Conservation (phyloP, 2,329 filamentous ascomycete genomes). For the Alternaria sp. region DNA sequence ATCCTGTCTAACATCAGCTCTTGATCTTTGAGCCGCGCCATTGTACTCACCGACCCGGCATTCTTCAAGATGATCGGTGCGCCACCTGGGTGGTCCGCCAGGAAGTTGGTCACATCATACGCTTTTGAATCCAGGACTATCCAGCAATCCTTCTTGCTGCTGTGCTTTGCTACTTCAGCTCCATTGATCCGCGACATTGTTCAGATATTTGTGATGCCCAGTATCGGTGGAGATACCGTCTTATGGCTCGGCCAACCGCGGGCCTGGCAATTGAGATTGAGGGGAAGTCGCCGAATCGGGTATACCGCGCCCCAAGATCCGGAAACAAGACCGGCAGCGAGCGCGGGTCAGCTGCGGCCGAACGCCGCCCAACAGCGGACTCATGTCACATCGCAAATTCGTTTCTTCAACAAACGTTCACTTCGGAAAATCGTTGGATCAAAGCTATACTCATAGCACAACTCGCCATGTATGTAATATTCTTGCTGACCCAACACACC, state of each 20-base stretch:
- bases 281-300: constrained; percentile 25
- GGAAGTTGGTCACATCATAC: constrained; percentile 70
- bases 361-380: neutral
- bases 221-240: constrained; percentile 1
- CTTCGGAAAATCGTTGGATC: neutral
- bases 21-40: no score
- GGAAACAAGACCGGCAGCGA: constrained; percentile 25
- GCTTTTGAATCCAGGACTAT: constrained; percentile 71
- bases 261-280: constrained; percentile 36
- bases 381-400: neutral
- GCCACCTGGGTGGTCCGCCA: constrained; percentile 67
- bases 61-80: constrained; percentile 49
- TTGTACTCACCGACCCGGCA: constrained; percentile 51
- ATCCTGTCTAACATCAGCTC: constrained; percentile 29
- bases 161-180: constrained; percentile 44
- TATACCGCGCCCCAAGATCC: constrained; percentile 17
- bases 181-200: constrained; percentile 37
- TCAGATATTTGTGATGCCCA: neutral
- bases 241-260: constrained; percentile 22
- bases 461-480: neutral
- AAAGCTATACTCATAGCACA: neutral
- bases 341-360: constrained; percentile 4
- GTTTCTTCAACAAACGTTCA: neutral
- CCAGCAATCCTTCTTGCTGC: constrained; percentile 58
- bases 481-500: neutral